Evolutionary conservation across 345 rosid genomes (phyloP).

Genomic region (Trapa bicornis): DNA sequence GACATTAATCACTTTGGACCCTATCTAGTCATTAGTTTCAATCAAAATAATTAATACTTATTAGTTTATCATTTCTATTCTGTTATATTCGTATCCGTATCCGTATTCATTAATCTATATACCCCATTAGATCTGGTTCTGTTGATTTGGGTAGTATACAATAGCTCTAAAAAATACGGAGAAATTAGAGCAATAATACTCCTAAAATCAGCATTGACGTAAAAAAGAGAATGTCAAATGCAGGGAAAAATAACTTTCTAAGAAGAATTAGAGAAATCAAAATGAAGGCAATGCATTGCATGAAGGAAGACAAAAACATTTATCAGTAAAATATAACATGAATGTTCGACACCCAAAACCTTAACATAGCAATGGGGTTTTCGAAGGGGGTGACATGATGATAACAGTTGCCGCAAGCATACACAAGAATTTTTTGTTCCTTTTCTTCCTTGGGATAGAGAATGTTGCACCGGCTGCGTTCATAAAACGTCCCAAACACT

Average conservation of each 20-base stretch:
- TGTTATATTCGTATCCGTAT: constrained; percentile 16
- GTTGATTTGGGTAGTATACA: background rate
- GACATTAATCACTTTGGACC: no score
- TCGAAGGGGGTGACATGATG: constrained; percentile 20
- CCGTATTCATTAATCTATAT: background rate
- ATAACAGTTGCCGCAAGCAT: constrained; percentile 42
- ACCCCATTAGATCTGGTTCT: background rate
- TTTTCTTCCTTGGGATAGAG: constrained; percentile 37
- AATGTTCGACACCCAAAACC: background rate
- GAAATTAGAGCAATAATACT: no score
- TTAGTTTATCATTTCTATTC: no score
- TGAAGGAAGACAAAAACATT: no score
- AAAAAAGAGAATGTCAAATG: background rate
- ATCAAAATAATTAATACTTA: no score
- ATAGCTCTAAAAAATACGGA: background rate
- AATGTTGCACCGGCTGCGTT: constrained; percentile 15
- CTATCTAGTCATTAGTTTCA: no score
- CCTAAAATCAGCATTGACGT: no score
- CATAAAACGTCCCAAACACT: background rate
- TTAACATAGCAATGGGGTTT: background rate
- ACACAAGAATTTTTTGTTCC: constrained; percentile 25
- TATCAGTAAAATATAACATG: background rate
- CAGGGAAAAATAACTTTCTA: background rate
- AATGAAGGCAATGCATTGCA: background rate
- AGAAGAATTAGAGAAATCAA: background rate